phyloP scores from a whole-genome alignment of 2,329 filamentous ascomycete genomes.

The Ceratocystiopsis brevicomis region DNA sequence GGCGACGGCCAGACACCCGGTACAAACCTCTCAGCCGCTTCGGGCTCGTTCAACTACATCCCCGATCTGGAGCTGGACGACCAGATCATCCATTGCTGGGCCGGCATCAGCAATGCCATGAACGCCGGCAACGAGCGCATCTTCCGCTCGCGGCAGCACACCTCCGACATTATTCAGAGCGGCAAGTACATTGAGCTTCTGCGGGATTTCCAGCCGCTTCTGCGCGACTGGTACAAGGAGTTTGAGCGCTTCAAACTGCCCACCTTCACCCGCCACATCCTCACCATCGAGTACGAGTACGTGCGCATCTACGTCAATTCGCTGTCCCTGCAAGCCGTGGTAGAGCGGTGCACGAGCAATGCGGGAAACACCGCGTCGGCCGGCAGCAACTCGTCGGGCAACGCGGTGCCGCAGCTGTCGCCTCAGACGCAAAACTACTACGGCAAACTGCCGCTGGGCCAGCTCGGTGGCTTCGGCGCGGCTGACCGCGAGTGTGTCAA shows the following conservation, averaged over 20 bases:
- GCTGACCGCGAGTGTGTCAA: constrained; percentile 55
- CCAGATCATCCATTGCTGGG: constrained; percentile 73
- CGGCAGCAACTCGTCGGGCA: neutral
- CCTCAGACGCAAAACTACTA: constrained; percentile 47
- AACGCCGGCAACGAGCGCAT: constrained; percentile 74
- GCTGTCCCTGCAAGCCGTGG: constrained; percentile 79
- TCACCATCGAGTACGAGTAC: constrained; percentile 91
- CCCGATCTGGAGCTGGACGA: constrained; percentile 48
- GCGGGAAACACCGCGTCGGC: constrained; percentile 19
- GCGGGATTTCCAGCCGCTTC: constrained; percentile 59
- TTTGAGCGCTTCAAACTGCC: constrained; percentile 62
- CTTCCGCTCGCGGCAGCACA: constrained; percentile 74
- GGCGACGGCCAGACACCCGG: constrained; percentile 39
- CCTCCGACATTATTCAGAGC: constrained; percentile 71
- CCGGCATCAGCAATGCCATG: constrained; percentile 83
- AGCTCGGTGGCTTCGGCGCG: constrained; percentile 42
- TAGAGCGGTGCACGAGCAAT: constrained; percentile 75
- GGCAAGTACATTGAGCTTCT: constrained; percentile 69
- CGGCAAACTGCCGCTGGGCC: constrained; percentile 43
- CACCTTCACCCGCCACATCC: constrained; percentile 50
- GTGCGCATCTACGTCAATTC: constrained; percentile 90
- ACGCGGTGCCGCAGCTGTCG: constrained; percentile 23
- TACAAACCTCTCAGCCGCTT: constrained; percentile 36
- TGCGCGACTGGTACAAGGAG: constrained; percentile 61
- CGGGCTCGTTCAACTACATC: constrained; percentile 44